Evolutionary conservation across 1,284 basidiomycete species (phyloP), one percentile per base, ranked within the genome.

Genomic region (Malassezia equina): DNA sequence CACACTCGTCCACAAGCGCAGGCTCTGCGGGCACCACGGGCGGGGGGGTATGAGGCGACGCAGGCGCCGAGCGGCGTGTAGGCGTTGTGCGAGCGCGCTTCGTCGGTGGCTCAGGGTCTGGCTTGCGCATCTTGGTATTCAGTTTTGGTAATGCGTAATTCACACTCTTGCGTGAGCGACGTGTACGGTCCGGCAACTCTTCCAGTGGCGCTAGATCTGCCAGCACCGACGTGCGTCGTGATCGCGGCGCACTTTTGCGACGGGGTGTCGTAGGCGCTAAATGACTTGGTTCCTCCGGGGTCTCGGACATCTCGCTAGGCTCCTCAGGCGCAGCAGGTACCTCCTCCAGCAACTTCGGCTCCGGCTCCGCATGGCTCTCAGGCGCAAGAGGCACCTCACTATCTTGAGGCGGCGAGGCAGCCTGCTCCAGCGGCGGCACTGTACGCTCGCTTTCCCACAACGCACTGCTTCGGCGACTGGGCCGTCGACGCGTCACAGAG

Each of bases 51-150:
- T 19, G 36, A 19, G 36, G 36, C 36, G 36, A n/a, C 36, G 19
- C 36, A 3, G 47, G 31, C 24, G 19, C 21, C 24, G 24, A 27
- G 15, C 23, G 45, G 28, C 29, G 29, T 13, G 29, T 34, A 2
- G n/a, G 47, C 23, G 48, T 41, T 27, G 48, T 42, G 7, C 48
- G 39, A 7, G 48, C 29, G 13, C 29, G 17, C 39, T 43, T 51
- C 4, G 50, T 17, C 9, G 19, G 23, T 9, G 50, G 31, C 23
- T 44, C 42, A 28, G 34, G 40, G 24, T 73, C 70, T 2, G 71
- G 71, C 44, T 72, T 73, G 33, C 71, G 64, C 71, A 73, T 73
- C 64, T 73, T 73, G 33, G 71, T 74, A 53, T 74, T 74, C 45
- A 74, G 64, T 43, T 74, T 74, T 2, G 71, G 71, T 24, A 74